A percentile compares a stretch with the other conserved stretches of the same genome.
These are phyloP conservation scores for Thielaviopsis euricoi DNA, from an alignment of 2,329 filamentous ascomycete species.

Conservation along the genomic window DNA sequence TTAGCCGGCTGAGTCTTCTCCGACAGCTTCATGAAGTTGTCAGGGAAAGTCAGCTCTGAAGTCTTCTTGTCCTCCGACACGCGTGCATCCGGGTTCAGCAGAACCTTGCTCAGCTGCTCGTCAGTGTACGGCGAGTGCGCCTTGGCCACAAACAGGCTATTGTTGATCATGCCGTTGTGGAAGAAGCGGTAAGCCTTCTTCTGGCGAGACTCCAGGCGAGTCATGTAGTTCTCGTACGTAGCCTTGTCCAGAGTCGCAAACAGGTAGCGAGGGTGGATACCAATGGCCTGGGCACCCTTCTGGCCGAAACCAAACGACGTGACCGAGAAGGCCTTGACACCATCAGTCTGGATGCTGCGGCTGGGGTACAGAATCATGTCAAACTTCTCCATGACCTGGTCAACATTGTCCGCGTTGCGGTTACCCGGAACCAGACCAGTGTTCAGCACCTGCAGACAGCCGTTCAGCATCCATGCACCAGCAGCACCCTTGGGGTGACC, in stretches of 20 bases:
- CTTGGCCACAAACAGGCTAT: constrained; percentile 95
- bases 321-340: constrained; percentile 95
- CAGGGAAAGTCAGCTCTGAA: constrained; percentile 56
- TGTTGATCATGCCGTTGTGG: constrained; percentile 97
- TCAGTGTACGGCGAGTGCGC: constrained; percentile 78
- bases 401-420: constrained; percentile 94
- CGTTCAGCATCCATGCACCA: constrained; percentile 99
- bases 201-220: constrained; percentile 80
- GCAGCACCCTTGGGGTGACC: constrained; percentile 98
- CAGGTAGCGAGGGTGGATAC: constrained; percentile 91
- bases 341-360: constrained; percentile 89
- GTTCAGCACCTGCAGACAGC: constrained; percentile 89
- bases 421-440: constrained; percentile 88
- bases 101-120: constrained; percentile 68
- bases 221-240: constrained; percentile 66
- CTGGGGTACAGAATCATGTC: constrained; percentile 97
- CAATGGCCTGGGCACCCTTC: constrained; percentile 94
- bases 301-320: constrained; percentile 99
- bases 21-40: constrained; percentile 49
- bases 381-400: constrained; percentile 91
- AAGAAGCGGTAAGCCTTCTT: constrained; percentile 99
- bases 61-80: constrained; percentile 78
- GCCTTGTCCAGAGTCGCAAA: constrained; percentile 83
- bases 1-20: constrained; percentile 34
- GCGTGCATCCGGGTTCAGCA: constrained; percentile 85